Evolutionary conservation across 164 flowering plant species (phyloP).

Genomic region (Hamamelis virginiana): DNA sequence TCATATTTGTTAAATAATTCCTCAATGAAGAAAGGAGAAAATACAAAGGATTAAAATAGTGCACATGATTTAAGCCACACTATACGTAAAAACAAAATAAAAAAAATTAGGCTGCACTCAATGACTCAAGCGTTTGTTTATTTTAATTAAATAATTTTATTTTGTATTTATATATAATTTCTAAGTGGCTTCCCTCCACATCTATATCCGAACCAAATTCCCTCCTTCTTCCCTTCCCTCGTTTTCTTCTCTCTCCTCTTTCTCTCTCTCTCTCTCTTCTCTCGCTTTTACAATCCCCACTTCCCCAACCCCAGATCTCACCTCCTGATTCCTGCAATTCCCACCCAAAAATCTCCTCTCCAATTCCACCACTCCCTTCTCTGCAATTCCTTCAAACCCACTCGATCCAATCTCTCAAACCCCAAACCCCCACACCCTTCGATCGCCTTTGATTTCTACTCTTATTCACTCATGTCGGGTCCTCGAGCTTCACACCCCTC

Average conservation of each 20-base stretch:
- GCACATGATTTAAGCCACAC: no score
- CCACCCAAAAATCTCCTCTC: slow-evolving; percentile 7
- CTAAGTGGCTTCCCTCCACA: slow-evolving; percentile 64
- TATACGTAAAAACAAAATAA: no score
- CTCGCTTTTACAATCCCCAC: slow-evolving; percentile 21
- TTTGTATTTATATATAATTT: background rate
- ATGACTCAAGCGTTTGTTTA: no score
- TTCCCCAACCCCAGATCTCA: slow-evolving; percentile 23
- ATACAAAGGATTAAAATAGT: no score
- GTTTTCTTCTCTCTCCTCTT: slow-evolving; percentile 35
- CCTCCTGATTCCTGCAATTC: slow-evolving; percentile 2
- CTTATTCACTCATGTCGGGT: slow-evolving; percentile 15
- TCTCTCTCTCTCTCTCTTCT: slow-evolving; percentile 16
- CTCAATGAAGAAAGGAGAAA: no score
- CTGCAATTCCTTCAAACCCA: background rate
- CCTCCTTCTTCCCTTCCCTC: slow-evolving; percentile 33
- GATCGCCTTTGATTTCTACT: background rate
- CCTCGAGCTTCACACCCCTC: slow-evolving; percentile 15
- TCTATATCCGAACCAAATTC: slow-evolving; percentile 64
- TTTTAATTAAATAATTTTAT: no score
- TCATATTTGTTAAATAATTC: no score
- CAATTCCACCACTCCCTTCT: slow-evolving; percentile 5
- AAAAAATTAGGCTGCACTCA: no score
- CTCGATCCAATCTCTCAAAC: background rate
- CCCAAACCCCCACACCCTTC: background rate